These are phyloP conservation scores for Posidonia australis DNA, from an alignment of 106 monocot species.

Conservation along the genomic window DNA sequence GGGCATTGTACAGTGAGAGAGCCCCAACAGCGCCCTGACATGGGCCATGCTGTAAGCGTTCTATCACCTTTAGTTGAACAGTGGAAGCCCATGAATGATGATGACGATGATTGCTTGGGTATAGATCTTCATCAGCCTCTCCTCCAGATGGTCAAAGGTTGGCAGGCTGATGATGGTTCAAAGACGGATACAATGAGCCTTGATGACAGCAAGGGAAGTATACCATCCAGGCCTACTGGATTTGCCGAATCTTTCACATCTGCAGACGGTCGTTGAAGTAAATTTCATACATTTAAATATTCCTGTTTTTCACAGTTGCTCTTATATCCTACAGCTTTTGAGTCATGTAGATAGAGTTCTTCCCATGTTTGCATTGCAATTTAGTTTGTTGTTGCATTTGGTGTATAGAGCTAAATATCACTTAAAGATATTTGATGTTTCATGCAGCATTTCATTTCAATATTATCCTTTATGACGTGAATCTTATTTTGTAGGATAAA, in stretches of 20 bases:
- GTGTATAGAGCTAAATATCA: neutral
- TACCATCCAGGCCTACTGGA: conserved; percentile 37
- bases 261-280: conserved; percentile 28
- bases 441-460: too few relatives aligned
- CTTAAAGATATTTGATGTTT: too few relatives aligned
- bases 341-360: conserved; percentile 10
- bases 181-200: conserved; percentile 3
- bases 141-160: conserved; percentile 31
- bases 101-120: conserved; percentile 16
- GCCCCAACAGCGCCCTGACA: conserved; percentile 37
- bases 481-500: too few relatives aligned
- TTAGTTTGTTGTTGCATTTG: neutral
- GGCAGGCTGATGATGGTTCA: conserved; percentile 24
- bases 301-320: neutral
- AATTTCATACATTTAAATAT: neutral
- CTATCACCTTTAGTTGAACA: conserved; percentile 25
- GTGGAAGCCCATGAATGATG: conserved; percentile 20
- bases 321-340: neutral
- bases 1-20: conserved; percentile 24
- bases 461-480: too few relatives aligned
- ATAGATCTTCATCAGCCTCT: conserved; percentile 32
- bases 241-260: conserved; percentile 52
- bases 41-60: conserved; percentile 35
- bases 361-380: neutral
- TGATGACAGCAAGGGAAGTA: conserved; percentile 37